A percentile compares a stretch with the other conserved stretches of the same genome.
Evolutionary conservation across 2,329 filamentous ascomycete species (phyloP).

Genomic region (Fusarium nelsonii): DNA sequence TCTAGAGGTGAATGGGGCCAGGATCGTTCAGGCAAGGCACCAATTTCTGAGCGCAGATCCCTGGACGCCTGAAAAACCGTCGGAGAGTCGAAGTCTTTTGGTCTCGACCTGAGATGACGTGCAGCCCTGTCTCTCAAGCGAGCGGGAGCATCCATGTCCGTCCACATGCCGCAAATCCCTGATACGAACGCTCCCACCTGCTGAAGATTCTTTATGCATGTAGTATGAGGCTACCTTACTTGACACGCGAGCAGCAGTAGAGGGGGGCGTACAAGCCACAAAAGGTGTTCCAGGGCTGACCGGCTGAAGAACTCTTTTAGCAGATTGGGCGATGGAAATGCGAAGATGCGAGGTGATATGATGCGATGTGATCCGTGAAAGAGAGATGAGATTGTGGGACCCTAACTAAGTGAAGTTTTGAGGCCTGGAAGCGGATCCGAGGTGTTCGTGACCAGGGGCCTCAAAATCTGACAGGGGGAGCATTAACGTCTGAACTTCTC

Average conservation of each 20-base stretch:
- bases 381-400: constrained; percentile 42
- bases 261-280: constrained; percentile 29
- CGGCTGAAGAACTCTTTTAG: background rate
- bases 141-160: constrained; percentile 43
- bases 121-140: constrained; percentile 31
- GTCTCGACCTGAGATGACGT: constrained; percentile 47
- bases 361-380: constrained; percentile 26
- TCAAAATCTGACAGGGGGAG: constrained; percentile 26
- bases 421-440: constrained; percentile 44
- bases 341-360: constrained; percentile 14
- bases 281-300: constrained; percentile 16
- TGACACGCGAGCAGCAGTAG: constrained; percentile 11
- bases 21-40: constrained; percentile 15
- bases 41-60: constrained; percentile 5
- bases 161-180: constrained; percentile 27
- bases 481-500: constrained; percentile 3
- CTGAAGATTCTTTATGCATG: constrained; percentile 7
- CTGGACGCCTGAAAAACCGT: constrained; percentile 36
- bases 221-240: constrained; percentile 9
- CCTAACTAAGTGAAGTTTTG: constrained; percentile 24
- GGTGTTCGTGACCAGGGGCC: constrained; percentile 43
- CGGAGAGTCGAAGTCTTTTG: background rate
- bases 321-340: background rate
- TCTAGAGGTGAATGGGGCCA: background rate
- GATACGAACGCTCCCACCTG: constrained; percentile 23